Evolutionary conservation across 1,139 yeast species (phyloP), one percentile per base, ranked within the genome.

Genomic region (Yamadazyma spencermartinsiae): DNA sequence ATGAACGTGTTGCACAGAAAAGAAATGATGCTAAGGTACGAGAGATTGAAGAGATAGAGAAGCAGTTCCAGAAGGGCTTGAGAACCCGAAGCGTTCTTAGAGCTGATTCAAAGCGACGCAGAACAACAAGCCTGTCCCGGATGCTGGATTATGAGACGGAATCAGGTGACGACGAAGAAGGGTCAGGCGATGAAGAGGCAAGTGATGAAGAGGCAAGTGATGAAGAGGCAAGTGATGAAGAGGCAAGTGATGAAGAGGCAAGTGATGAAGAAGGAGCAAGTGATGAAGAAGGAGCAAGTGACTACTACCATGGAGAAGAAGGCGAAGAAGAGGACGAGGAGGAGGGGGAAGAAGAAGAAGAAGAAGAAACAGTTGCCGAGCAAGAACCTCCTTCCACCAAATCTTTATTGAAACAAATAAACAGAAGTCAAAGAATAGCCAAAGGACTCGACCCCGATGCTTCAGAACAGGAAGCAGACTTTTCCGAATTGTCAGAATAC

Each of bases 121-220:
- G n/a, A n/a, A n/a, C n/a, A n/a, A n/a, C n/a, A n/a, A n/a, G n/a
- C n/a, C n/a, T n/a, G n/a, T n/a, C n/a, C n/a, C n/a, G n/a, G n/a
- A n/a, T 7, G 6, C 21, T 19, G 21, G 21, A 19, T 6, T 19
- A 19, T 19, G 21, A 19, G 9, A 19, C 21, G 21, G 21, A 9
- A 19, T 6, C 6, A 7, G 21, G n/a, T n/a, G n/a, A n/a, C n/a
- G n/a, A n/a, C 23, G 7, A 20, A 20, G 23, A 10, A 20, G 23
- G 10, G 7, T 20, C 23, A 20, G 23, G 23, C 23, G 32, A 29
- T 9, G 35, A 21, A n/a, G 38, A 27, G 3, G 16, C 16, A 4
- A 32, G 7, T 11, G 8, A 7, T 25, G 28, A 12, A 25, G 12
- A 36, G 5, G 20, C 23, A 10, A 20, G 10, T 7, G 9, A 20